Conservation (phyloP, 345 rosid genomes). For the Euphorbia lathyris region DNA sequence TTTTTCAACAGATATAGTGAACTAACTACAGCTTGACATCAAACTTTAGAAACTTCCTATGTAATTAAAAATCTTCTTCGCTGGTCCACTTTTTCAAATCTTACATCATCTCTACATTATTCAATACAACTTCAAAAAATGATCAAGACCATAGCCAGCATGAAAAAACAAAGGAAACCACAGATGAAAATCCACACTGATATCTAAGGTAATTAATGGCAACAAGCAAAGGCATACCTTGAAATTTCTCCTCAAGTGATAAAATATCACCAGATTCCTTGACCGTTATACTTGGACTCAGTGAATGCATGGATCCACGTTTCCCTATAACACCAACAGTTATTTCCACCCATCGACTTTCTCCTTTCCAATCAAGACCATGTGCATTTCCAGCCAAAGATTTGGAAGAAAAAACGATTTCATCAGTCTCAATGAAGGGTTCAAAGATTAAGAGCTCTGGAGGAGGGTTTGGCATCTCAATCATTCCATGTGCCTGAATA, state of each 20-base stretch:
- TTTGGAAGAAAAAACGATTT: constrained; percentile 61
- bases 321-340: constrained; percentile 84
- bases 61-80: not conserved
- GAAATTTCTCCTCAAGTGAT: constrained; percentile 96
- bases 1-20: not conserved
- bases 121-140: not conserved
- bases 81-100: not conserved
- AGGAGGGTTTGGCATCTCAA: constrained; percentile 93
- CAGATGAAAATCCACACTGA: constrained; percentile 2
- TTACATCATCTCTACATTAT: not conserved
- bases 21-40: constrained; percentile 3
- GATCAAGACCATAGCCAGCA: not conserved
- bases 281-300: constrained; percentile 85
- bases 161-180: not conserved
- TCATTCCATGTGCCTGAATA: constrained; percentile 76
- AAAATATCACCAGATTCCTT: constrained; percentile 89
- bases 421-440: constrained; percentile 90
- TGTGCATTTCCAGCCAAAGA: constrained; percentile 30
- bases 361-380: constrained; percentile 67
- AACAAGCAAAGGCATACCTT: constrained; percentile 44
- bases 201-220: not conserved
- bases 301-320: constrained; percentile 69
- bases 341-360: constrained; percentile 78
- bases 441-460: constrained; percentile 80
- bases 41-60: not conserved